Conservation (phyloP, 73 alveolate genomes). For the Loxodes magnus region DNA sequence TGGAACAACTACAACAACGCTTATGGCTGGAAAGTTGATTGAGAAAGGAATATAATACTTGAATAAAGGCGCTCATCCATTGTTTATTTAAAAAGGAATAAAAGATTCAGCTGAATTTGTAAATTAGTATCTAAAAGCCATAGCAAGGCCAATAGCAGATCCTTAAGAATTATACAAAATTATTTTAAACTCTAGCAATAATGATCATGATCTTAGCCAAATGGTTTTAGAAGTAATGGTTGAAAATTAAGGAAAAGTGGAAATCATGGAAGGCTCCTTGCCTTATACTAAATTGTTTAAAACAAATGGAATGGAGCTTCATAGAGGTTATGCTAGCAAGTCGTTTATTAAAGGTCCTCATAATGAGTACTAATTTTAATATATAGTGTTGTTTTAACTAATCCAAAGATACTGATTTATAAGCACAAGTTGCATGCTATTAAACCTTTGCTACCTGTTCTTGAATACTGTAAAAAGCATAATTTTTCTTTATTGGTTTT, state of each 20-base stretch:
- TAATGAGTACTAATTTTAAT: not conserved
- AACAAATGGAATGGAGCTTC: not conserved
- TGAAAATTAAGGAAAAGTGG: slow-evolving; percentile 9
- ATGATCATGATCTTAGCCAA: slow-evolving; percentile 20
- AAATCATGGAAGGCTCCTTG: not conserved
- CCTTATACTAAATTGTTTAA: not conserved
- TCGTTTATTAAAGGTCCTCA: not conserved
- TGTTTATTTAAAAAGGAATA: slow-evolving; percentile 14
- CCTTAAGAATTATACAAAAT: slow-evolving; percentile 13
- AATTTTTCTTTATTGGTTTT: not conserved
- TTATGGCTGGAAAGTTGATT: slow-evolving; percentile 39
- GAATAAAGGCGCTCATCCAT: slow-evolving; percentile 20
- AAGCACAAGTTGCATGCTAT: not conserved
- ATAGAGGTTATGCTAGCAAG: slow-evolving; percentile 4
- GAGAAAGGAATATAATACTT: slow-evolving; percentile 28
- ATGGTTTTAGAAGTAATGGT: slow-evolving; percentile 14
- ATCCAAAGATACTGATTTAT: not conserved
- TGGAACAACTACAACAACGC: slow-evolving; percentile 84
- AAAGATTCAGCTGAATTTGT: slow-evolving; percentile 15
- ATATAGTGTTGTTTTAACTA: not conserved
- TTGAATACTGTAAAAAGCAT: not conserved
- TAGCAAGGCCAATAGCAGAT: slow-evolving; percentile 9
- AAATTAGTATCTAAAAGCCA: slow-evolving; percentile 16
- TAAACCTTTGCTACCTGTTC: not conserved
- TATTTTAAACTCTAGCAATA: slow-evolving; percentile 17